Evolutionary conservation across 345 rosid genomes (phyloP).

Genomic region (Cochlearia excelsa): DNA sequence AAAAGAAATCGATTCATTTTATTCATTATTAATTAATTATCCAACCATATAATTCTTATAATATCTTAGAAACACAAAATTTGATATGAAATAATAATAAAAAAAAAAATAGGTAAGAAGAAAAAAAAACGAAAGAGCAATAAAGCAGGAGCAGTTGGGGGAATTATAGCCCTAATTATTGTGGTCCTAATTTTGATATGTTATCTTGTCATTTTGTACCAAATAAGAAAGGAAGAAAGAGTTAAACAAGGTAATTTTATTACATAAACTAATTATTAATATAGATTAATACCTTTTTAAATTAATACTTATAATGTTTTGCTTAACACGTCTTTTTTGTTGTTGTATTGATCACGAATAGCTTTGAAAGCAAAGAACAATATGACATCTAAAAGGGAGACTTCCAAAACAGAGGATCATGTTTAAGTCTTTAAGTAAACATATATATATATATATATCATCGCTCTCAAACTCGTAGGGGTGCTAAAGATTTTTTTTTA

Average conservation of each 20-base stretch:
- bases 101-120: conserved; percentile 8
- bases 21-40: background rate
- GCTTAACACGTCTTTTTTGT: too few relatives aligned
- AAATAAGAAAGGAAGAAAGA: conserved; percentile 11
- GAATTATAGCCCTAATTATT: conserved; percentile 9
- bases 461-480: too few relatives aligned
- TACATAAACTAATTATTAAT: too few relatives aligned
- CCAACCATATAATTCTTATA: background rate
- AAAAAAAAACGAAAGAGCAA: background rate
- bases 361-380: too few relatives aligned
- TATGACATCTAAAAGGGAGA: too few relatives aligned
- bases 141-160: conserved; percentile 10
- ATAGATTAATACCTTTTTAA: too few relatives aligned
- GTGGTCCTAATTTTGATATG: conserved; percentile 9
- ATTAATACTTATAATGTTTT: too few relatives aligned
- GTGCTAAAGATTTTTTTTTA: too few relatives aligned
- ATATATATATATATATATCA: too few relatives aligned
- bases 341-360: too few relatives aligned
- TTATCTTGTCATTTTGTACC: background rate
- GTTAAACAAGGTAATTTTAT: conserved; percentile 19
- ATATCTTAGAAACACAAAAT: background rate
- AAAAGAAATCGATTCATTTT: background rate
- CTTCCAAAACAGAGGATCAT: too few relatives aligned
- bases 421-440: too few relatives aligned
- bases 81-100: background rate